Evolutionary conservation across 164 flowering plant species (phyloP).

Genomic region (Protea cynaroides): DNA sequence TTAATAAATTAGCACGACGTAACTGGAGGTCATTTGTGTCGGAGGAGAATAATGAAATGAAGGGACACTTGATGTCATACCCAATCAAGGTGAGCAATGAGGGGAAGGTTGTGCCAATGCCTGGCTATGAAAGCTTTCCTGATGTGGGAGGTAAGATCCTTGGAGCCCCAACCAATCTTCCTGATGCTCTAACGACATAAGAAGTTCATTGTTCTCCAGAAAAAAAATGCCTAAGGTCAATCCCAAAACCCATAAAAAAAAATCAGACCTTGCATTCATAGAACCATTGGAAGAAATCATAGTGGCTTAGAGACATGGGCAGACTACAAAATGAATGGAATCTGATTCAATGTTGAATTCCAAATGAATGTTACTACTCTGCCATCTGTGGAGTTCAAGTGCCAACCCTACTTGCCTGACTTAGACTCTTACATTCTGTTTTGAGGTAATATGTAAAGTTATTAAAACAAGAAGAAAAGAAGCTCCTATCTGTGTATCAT

Average conservation of each 20-base stretch:
- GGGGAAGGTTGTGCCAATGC: slow-evolving; percentile 52
- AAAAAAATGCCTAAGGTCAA: not conserved
- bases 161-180: slow-evolving; percentile 63
- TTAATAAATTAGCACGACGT: slow-evolving; percentile 35
- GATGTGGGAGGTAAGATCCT: slow-evolving; percentile 80
- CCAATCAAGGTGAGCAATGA: slow-evolving; percentile 41
- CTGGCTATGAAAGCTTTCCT: slow-evolving; percentile 57
- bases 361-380: too few relatives aligned
- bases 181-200: slow-evolving; percentile 70
- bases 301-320: too few relatives aligned
- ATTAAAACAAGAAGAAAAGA: not conserved
- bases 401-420: too few relatives aligned
- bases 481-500: not conserved
- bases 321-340: too few relatives aligned
- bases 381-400: too few relatives aligned
- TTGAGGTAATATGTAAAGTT: too few relatives aligned
- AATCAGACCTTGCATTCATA: too few relatives aligned
- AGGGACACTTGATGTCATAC: slow-evolving; percentile 55
- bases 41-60: slow-evolving; percentile 33
- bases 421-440: too few relatives aligned
- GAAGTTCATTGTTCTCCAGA: not conserved
- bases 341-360: too few relatives aligned
- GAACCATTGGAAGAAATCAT: too few relatives aligned
- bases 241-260: too few relatives aligned
- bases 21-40: slow-evolving; percentile 48